Evolutionary conservation across 305 asterid genomes (phyloP), one percentile per base, ranked within the genome.

Genomic region (Fraxinus platypoda): DNA sequence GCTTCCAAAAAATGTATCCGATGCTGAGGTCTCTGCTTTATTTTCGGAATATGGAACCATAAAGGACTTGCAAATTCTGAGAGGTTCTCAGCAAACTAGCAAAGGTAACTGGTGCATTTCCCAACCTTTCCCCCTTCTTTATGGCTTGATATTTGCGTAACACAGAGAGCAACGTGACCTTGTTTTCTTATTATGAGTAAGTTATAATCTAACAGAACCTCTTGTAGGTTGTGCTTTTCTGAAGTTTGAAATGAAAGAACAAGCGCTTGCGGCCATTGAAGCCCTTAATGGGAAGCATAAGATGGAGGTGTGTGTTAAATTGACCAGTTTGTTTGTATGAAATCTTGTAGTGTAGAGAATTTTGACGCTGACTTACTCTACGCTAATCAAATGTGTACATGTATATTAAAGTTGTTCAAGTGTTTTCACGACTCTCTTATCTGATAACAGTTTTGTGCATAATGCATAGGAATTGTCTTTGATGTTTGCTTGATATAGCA

Each of bases 1-100:
- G 99, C 98, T 96, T 54, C 98, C 97, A 3, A 96, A 96, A 90
- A 91, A 92, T 87, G 93, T 96, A 41, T 86, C 97, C 25, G 95
- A 96, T 68, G 86, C 86, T 78, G 97, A 94, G 85, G 92, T 94
- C 72, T 92, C 93, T 64, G 87, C 78, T 77, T 86, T 96, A 86
- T 96, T 96, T 91, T 94, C 97, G 84, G 90, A 90, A 85, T 89
- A 91, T 84, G 99, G 99, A 82, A 86, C 87, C 78, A 87, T 94
- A 84, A 90, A 85, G 80, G 98, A 93, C 81, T 81, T 93, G 89
- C 99, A 94, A 87, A 89, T 96, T 84, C 96, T 94, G 71, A 90
- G 95, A 87, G 99, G 99, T 59, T 88, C 97, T 68, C 92, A 87
- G 90, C 97, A 92, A 89, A 91, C 95, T 52, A 91, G 92, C 90